Base-by-base conservation (phyloP, 2,329 filamentous ascomycete genomes). In the Graphium sp. region DNA sequence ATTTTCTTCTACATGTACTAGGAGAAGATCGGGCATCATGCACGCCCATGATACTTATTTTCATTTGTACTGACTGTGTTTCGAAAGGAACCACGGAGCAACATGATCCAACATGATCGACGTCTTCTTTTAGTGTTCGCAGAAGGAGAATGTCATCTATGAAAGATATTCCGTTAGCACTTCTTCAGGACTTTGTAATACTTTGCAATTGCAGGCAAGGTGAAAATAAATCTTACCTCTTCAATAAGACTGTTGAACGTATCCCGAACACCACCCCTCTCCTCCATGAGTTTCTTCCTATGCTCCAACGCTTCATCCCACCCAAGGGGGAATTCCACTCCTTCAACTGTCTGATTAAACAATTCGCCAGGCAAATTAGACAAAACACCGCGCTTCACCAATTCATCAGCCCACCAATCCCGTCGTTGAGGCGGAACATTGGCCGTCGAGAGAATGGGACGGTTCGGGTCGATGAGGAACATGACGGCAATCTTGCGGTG, bases 401-500 rank as follows among this genome's bases (percentile, higher is more conserved):
- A 51, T 32, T 67, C 62, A 0, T 41, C 41, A 5, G 40, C 41
- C 48, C 46, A 54, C 50, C 50, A 53, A 26, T 49, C 44, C 22
- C 37, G 37, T 17, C 40, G 46, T 35, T 55, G 49, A 5, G 53
- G 50, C n/a, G 52, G 52, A n/a, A 54, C 49, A 19, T 50, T 48
- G 15, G 42, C 44, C 1, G 49, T 49, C 4, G 47, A 69, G 7
- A 66, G 50, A 27, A 74, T 53, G 6, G 55, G 55, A 5, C 48
- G 39, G 18, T 57, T 40, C 0, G 69, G 69, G 36, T 75, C 68
- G 3, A 75, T 59, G 2, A 76, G 53, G 41, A 62, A 74, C 22
- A 75, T 49, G 0, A 61, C 62, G 0, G 74, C 46, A 31, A 74
- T 61, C 36, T 64, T 61, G 10, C 62, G 50, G 39, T 73, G 61